Evolutionary conservation across 2,329 filamentous ascomycete species (phyloP), one percentile per base, ranked within the genome.

Genomic region (Pseudogymnoascus sp.): DNA sequence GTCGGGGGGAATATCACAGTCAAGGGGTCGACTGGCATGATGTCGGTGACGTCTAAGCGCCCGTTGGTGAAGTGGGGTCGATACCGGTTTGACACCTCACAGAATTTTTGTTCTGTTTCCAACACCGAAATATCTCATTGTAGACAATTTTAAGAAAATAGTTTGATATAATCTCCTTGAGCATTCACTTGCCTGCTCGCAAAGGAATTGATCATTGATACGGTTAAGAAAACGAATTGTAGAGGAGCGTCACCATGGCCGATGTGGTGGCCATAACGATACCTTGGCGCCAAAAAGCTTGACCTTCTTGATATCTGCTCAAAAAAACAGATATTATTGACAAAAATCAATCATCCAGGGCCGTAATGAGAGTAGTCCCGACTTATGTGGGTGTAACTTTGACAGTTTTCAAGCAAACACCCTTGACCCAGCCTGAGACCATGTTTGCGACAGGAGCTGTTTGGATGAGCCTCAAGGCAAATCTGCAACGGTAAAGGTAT

Each of bases 351-450:
- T 19, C 46, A 56, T 56, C 15, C 46, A 13, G n/a, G 23, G 26
- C 15, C n/a, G 17, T 56, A 31, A 56, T 56, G 46, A 4, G n/a
- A 33, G 26, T 17, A 17, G 15, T 29, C 44, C 15, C 31, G 15
- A 9, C n/a, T 31, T 56, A 33, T 56, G 46, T 56, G 46, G n/a
- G 26, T 56, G 46, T 31, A 56, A 56, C 46, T 56, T 31, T 56
- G 46, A 56, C 26, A 56, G 46, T 56, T 56, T 56, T 31, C 46
- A 56, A 56, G 46, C 46, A 56, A 56, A 56, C 26, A 56, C 46
- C 46, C 46, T 33, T 31, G 26, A 56, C 46, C 46, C 46, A 33
- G 46, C 26, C 46, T 56, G 26, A 33, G 46, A 56, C 46, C 46
- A 10, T 33, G 46, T 56, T 56, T 56, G 46, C 46, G 46, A 56